phyloP scores from a whole-genome alignment of 2,329 filamentous ascomycete species.

The Fusarium caatingaense region DNA sequence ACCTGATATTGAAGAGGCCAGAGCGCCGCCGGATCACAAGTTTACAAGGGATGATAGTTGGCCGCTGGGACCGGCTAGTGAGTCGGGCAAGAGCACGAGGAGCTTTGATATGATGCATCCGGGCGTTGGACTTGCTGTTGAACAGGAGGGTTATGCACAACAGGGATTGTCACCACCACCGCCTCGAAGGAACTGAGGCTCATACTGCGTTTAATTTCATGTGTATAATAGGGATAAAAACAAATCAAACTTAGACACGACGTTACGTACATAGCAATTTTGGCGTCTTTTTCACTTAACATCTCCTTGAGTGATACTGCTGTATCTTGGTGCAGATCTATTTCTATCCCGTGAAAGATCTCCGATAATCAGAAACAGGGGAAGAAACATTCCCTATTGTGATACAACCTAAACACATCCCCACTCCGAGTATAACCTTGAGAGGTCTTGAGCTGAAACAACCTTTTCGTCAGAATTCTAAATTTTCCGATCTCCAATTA shows the following conservation, averaged over 20 bases:
- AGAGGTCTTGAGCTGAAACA: not conserved
- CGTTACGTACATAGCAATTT: conserved; percentile 24
- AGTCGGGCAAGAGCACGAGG: conserved; percentile 29
- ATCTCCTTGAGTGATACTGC: too few species aligned
- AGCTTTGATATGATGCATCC: conserved; percentile 39
- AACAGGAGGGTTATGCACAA: conserved; percentile 25
- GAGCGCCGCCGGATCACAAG: not conserved
- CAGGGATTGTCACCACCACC: conserved; percentile 43
- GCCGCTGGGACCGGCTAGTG: conserved; percentile 26
- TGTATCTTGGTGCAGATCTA: too few species aligned
- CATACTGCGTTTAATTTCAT: conserved; percentile 8
- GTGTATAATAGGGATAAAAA: conserved; percentile 19
- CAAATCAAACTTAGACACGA: conserved; percentile 23
- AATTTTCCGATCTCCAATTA: not conserved
- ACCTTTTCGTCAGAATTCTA: not conserved
- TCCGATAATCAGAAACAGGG: not conserved
- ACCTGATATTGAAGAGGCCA: conserved; percentile 10
- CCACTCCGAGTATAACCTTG: not conserved
- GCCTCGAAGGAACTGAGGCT: conserved; percentile 29
- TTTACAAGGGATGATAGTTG: conserved; percentile 31
- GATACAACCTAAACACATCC: not conserved
- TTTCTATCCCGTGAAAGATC: not conserved
- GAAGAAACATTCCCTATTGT: not conserved
- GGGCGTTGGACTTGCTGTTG: conserved; percentile 38
- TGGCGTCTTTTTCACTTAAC: not conserved